A percentile compares a stretch with the other conserved stretches of the same genome.
These are phyloP conservation scores for Leptoxyphium fumago DNA, from an alignment of 2,329 filamentous ascomycete genomes.

Conservation along the genomic window DNA sequence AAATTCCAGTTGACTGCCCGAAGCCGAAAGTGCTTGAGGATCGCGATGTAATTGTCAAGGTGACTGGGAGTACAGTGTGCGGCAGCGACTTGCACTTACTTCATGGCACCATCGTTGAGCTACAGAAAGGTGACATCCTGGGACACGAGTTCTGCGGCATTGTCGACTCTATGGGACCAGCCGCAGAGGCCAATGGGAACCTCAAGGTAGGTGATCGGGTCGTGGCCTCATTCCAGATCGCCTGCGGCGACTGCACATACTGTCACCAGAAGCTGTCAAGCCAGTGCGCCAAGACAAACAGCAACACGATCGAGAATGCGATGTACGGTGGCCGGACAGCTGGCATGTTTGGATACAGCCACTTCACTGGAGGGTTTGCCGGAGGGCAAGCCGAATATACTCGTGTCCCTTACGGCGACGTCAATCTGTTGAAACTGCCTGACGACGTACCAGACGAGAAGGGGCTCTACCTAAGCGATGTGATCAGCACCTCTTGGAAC, in stretches of 20 bases:
- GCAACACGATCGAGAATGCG: slow-evolving; percentile 52
- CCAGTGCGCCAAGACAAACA: slow-evolving; percentile 67
- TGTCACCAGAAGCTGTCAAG: slow-evolving; percentile 67
- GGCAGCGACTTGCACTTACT: slow-evolving; percentile 46
- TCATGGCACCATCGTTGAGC: slow-evolving; percentile 32
- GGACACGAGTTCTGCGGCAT: slow-evolving; percentile 39
- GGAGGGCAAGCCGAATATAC: slow-evolving; percentile 82
- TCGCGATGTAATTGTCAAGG: slow-evolving; percentile 63
- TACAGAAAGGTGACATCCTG: slow-evolving; percentile 37
- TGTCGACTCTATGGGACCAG: slow-evolving; percentile 31
- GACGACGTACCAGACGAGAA: slow-evolving; percentile 74
- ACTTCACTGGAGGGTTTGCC: slow-evolving; percentile 75
- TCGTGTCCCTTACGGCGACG: slow-evolving; percentile 63
- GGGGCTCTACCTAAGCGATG: slow-evolving; percentile 66
- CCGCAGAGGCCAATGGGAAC: slow-evolving; percentile 20
- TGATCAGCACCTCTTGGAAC: slow-evolving; percentile 66
- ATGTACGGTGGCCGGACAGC: slow-evolving; percentile 70
- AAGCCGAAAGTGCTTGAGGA: slow-evolving; percentile 60
- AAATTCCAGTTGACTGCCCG: slow-evolving; percentile 43
- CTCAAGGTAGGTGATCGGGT: slow-evolving; percentile 42
- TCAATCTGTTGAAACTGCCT: slow-evolving; percentile 68
- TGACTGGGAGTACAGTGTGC: slow-evolving; percentile 52
- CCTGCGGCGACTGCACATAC: slow-evolving; percentile 53
- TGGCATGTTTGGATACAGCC: slow-evolving; percentile 44
- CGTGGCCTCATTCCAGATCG: slow-evolving; percentile 78